Conservation (phyloP, 108 stramenopile genomes). For the Nannochloropsis oceanica region DNA sequence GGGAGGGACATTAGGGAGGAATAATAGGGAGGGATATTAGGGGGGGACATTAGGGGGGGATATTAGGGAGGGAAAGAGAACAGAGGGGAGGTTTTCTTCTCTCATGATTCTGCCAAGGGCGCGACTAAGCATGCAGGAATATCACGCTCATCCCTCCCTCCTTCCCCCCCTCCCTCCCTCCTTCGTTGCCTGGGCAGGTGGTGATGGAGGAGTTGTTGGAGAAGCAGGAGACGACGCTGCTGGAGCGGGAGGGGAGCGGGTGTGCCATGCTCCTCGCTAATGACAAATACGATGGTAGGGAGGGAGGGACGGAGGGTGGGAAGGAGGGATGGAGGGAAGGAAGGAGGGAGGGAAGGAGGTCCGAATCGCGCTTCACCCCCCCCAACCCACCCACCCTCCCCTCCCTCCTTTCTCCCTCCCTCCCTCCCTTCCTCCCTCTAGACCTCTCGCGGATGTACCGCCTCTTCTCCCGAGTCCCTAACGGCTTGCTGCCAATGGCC, state of each 20-base stretch:
- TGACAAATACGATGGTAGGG: conserved; percentile 69
- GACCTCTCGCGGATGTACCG: conserved; percentile 92
- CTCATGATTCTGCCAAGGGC: too few relatives aligned
- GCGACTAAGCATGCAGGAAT: too few relatives aligned
- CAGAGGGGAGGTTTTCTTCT: too few relatives aligned
- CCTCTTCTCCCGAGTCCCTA: conserved; percentile 77
- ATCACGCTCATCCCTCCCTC: too few relatives aligned
- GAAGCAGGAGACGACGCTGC: conserved; percentile 61
- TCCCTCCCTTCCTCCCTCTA: not conserved
- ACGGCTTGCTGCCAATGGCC: conserved; percentile 84
- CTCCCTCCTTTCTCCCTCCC: not conserved
- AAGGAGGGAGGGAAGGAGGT: too few relatives aligned
- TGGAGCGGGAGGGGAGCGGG: conserved; percentile 94
- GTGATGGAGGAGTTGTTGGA: conserved; percentile 87
- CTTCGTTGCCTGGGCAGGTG: conserved; percentile 32
- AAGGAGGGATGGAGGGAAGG: not conserved
- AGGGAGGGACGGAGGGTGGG: too few relatives aligned
- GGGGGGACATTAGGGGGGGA: too few relatives aligned
- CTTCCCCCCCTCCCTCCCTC: not conserved
- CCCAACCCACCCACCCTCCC: not conserved
- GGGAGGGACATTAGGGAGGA: not conserved
- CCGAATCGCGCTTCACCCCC: not conserved
- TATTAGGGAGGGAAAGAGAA: too few relatives aligned
- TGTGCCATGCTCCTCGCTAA: conserved; percentile 82
- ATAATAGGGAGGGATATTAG: too few relatives aligned